These are phyloP conservation scores for Betula pendula DNA, from an alignment of 306 rosid species.

Conservation along the genomic window DNA sequence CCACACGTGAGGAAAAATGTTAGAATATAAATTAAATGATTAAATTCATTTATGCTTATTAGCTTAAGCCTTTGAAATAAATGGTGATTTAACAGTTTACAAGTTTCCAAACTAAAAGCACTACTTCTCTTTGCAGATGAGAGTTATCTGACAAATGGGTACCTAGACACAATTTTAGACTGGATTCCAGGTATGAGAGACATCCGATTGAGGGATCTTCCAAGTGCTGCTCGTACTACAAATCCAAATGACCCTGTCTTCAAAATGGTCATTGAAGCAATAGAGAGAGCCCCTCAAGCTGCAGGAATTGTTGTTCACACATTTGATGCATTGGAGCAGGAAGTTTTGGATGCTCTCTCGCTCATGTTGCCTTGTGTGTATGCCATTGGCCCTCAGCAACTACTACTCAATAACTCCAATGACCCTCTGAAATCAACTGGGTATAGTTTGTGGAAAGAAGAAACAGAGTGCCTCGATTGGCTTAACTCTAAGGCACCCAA, in stretches of 20 bases:
- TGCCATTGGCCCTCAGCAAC: conserved; percentile 20
- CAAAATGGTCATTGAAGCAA: neutral
- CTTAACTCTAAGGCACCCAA: conserved; percentile 6
- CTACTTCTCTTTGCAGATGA: conserved; percentile 2
- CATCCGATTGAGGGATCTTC: conserved; percentile 20
- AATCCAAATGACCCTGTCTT: neutral
- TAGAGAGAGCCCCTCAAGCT: neutral
- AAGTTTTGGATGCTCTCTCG: conserved; percentile 14
- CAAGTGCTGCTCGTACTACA: neutral
- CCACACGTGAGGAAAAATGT: too few species aligned
- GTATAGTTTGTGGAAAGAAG: conserved; percentile 18
- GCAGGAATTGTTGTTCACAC: conserved; percentile 15
- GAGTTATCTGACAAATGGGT: conserved; percentile 16
- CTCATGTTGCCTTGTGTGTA: neutral
- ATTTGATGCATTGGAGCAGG: conserved; percentile 6
- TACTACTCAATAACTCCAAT: neutral
- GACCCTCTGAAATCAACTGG: neutral
- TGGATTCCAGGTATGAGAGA: conserved; percentile 22
- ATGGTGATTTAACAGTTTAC: too few species aligned
- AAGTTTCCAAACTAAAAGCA: neutral
- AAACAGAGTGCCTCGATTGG: conserved; percentile 23
- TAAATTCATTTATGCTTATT: too few species aligned
- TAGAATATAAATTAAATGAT: too few species aligned
- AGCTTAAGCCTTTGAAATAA: too few species aligned
- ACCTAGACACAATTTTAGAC: conserved; percentile 10